Base-by-base conservation (phyloP, 805 yeast genomes). In the Pichia ethanolica region DNA sequence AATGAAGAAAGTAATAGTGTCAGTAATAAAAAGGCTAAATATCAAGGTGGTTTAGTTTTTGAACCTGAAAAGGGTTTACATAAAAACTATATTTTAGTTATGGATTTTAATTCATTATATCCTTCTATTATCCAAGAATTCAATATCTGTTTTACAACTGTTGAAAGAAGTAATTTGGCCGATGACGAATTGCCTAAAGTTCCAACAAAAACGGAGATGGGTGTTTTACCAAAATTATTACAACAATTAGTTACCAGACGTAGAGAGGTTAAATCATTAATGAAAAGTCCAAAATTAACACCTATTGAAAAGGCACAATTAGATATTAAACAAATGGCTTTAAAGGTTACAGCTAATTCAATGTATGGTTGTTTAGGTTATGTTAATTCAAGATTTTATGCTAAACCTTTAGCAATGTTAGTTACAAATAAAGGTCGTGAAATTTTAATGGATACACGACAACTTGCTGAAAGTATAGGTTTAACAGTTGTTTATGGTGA, bases 311-410 rank as follows among this genome's bases (percentile, higher is more conserved):
- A 69, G 49, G 84, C 87, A 0, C 97, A 91, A 62, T 89, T 85
- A 73, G 98, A 93, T 65, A 89, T 90, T 62, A 88, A 90, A 62
- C 99, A 93, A 67, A 95, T 86, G 65, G 98, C 99, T 0, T 77
- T 93, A 64, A 93, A 93, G 65, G 74, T 93, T 63, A 95, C 99
- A 3, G 99, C 99, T 32, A 93, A 93, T 68, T 93, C 99, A n/a
- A 91, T 93, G 97, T 93, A 93, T 70, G 99, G 99, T 63, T 93
- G 98, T 77, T 76, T 93, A 59, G 99, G 99, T 57, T 90, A 83
- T 65, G 86, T 85, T 7, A 78, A 85, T 59, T 89, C 97, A 26
- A 78, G 99, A 60, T 93, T 93, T 66, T 91, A 90, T 62, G 99
- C 99, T 11, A 85, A 87, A 61, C 97, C 98, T 0, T 73, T 93